A percentile compares a stretch with the other conserved stretches of the same genome.
Conservation (phyloP, 2,329 filamentous ascomycete species). For the Microsporum ferrugineum region DNA sequence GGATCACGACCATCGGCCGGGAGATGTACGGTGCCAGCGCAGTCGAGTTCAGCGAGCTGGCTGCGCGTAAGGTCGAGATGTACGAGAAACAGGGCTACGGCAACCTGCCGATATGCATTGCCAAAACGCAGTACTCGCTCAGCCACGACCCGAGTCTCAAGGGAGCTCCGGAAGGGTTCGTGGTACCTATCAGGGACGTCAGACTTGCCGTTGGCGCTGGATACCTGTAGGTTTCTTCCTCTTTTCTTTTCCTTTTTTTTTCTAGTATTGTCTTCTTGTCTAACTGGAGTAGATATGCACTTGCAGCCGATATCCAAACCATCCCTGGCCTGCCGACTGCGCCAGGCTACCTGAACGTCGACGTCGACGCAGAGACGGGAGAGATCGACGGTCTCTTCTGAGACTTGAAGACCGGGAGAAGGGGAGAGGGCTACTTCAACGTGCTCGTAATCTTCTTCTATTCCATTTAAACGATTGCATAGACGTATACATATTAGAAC, state of each 20-base stretch:
- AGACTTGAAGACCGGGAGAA: not conserved
- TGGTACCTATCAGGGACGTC: constrained; percentile 86
- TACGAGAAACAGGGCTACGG: constrained; percentile 88
- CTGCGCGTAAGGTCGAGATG: constrained; percentile 90
- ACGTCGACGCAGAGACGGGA: constrained; percentile 67
- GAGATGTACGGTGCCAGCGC: constrained; percentile 87
- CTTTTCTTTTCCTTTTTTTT: not conserved
- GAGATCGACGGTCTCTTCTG: constrained; percentile 87
- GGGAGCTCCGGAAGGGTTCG: constrained; percentile 89
- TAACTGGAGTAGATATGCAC: constrained; percentile 55
- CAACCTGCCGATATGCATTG: constrained; percentile 88
- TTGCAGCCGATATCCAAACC: constrained; percentile 95
- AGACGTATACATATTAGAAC: not conserved
- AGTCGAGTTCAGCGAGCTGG: constrained; percentile 87
- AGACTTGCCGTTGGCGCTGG: constrained; percentile 88
- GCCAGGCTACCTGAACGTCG: constrained; percentile 89
- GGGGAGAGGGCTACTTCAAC: not conserved
- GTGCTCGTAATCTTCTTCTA: not conserved
- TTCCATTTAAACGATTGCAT: not conserved
- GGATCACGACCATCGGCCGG: constrained; percentile 80
- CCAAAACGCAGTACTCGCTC: constrained; percentile 96
- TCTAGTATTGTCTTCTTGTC: not conserved
- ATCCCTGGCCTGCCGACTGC: constrained; percentile 92
- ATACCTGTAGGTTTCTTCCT: constrained; percentile 55
- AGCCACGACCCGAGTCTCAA: constrained; percentile 89